Evolutionary conservation across 192 early-diverging fungal species (phyloP).

Genomic region (Rhizoclosmatium globosum): DNA sequence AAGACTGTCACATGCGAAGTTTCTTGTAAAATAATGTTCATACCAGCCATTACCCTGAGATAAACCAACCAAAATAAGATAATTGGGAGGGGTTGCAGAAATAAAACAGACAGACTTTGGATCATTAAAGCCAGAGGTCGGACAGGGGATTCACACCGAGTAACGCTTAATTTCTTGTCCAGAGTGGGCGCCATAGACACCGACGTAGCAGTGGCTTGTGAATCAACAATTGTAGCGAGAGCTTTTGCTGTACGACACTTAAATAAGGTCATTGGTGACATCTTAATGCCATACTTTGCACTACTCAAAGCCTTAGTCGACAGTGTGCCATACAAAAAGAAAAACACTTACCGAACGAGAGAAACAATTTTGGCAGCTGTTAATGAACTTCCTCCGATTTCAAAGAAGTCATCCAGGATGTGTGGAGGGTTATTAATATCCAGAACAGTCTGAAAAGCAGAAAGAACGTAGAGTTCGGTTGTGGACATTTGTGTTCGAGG

Average conservation of each 20-base stretch:
- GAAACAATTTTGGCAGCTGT: constrained; percentile 32
- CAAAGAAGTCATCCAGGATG: constrained; percentile 50
- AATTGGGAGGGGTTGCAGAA: constrained; percentile 2
- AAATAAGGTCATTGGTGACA: constrained; percentile 23
- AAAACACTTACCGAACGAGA: constrained; percentile 2
- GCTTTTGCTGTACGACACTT: background rate
- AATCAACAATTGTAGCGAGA: background rate
- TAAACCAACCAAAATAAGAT: constrained; percentile 1
- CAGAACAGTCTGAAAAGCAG: constrained; percentile 42
- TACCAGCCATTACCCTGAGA: background rate
- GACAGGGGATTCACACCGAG: too few species aligned
- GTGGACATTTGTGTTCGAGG: background rate
- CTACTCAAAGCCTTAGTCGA: background rate
- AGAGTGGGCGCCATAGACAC: too few species aligned
- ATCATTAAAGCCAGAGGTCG: background rate
- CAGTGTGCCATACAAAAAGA: background rate
- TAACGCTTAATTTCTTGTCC: too few species aligned
- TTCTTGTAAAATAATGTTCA: background rate
- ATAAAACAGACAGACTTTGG: constrained; percentile 8
- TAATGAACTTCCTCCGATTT: constrained; percentile 52
- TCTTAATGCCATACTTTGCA: background rate
- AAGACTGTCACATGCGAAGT: background rate
- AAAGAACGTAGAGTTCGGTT: constrained; percentile 16
- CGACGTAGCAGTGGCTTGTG: too few species aligned
- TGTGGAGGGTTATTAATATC: constrained; percentile 30